Evolutionary conservation across 768 basidiomycete species (phyloP).

Genomic region (Trametes meyenii): DNA sequence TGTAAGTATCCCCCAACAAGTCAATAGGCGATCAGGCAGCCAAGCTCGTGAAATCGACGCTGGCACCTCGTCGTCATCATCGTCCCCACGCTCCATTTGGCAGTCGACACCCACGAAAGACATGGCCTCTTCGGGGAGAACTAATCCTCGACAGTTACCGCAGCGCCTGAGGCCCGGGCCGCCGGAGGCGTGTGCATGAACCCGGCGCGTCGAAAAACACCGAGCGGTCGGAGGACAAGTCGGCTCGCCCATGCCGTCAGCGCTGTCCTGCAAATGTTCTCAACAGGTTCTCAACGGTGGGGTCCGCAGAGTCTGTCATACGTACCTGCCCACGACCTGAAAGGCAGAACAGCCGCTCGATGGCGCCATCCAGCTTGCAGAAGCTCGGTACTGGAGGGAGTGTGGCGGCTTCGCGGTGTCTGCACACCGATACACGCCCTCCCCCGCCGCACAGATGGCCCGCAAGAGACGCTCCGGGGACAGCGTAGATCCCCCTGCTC

Average conservation of each 20-base stretch:
- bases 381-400: not conserved
- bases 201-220: conserved; percentile 12
- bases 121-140: not conserved
- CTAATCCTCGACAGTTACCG: not conserved
- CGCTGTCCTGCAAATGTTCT: conserved; percentile 7
- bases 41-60: not conserved
- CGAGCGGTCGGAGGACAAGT: conserved; percentile 8
- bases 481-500: conserved; percentile 12
- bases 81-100: not conserved
- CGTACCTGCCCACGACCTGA: not conserved
- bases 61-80: not conserved
- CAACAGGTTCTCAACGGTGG: conserved; percentile 4
- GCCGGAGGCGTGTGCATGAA: not conserved
- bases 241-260: conserved; percentile 19
- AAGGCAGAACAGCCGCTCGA: conserved; percentile 11
- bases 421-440: not conserved
- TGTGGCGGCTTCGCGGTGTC: not conserved
- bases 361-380: conserved; percentile 9
- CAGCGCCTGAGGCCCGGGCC: conserved; percentile 9
- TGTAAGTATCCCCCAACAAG: too few species aligned
- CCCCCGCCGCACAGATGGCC: not conserved
- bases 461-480: not conserved
- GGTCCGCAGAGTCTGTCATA: conserved; percentile 3
- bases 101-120: not conserved
- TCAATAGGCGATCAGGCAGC: conserved; percentile 6